Evolutionary conservation across 306 rosid species (phyloP).

Genomic region (Betula pendula): DNA sequence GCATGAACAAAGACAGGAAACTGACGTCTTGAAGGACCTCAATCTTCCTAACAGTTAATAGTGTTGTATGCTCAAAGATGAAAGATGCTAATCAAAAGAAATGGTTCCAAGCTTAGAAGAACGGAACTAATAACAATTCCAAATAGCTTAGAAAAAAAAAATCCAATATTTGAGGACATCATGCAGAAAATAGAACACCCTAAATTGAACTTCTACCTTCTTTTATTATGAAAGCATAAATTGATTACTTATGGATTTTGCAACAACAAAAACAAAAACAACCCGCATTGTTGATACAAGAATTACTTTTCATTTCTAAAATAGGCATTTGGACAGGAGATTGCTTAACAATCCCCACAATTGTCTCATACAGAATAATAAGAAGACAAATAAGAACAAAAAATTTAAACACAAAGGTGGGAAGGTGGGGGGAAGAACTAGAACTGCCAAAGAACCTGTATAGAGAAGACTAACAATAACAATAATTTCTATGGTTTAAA

Average conservation of each 20-base stretch:
- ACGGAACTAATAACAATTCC: no score
- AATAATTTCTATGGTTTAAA: slow-evolving; percentile 39
- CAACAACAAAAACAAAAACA: not conserved
- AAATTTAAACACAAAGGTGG: not conserved
- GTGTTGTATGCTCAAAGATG: no score
- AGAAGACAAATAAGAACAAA: slow-evolving; percentile 9
- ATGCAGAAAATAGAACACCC: not conserved
- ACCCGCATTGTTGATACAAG: not conserved
- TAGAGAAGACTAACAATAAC: slow-evolving; percentile 25
- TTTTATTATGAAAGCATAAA: not conserved
- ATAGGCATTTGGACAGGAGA: slow-evolving; percentile 26
- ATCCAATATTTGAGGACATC: not conserved
- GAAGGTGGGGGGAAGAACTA: not conserved
- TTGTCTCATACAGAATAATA: slow-evolving; percentile 34
- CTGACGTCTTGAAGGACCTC: no score
- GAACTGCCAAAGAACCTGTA: slow-evolving; percentile 42
- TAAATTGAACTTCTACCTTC: not conserved
- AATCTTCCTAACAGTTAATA: no score
- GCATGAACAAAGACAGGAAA: no score
- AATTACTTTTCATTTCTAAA: slow-evolving; percentile 28
- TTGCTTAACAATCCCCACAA: slow-evolving; percentile 32
- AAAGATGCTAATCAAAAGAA: no score
- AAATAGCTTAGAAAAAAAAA: no score
- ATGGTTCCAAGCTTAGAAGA: no score
- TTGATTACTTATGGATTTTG: not conserved